phyloP scores from a whole-genome alignment of 192 early-diverging fungal genomes.

The Funneliformis mosseae region DNA sequence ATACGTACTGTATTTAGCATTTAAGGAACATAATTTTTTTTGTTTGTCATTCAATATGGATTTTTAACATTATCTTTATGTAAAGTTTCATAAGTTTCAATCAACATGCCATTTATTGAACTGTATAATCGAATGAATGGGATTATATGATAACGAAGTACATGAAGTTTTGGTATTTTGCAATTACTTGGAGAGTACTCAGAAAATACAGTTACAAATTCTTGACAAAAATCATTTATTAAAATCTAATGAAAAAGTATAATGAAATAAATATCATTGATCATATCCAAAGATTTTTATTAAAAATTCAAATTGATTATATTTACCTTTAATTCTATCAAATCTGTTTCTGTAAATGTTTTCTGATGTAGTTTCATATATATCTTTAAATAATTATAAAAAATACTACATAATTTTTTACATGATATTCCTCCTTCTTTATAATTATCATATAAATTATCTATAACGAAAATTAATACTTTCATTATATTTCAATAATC shows the following conservation, averaged over 20 bases:
- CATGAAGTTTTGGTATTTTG: neutral
- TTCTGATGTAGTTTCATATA: neutral
- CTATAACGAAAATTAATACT: neutral
- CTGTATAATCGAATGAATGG: neutral
- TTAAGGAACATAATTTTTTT: neutral
- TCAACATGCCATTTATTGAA: neutral
- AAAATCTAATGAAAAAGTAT: too few species aligned
- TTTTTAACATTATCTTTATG: neutral
- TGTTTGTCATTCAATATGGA: neutral
- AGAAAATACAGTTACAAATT: too few species aligned
- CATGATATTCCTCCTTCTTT: neutral
- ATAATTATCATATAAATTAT: neutral
- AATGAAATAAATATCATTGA: too few species aligned
- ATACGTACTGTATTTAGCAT: neutral
- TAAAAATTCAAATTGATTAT: too few species aligned
- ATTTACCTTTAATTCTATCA: slow-evolving; percentile 39
- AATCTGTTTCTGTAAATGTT: neutral
- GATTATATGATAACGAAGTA: neutral
- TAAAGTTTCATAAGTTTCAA: neutral
- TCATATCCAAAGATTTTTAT: too few species aligned
- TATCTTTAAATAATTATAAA: slow-evolving; percentile 2
- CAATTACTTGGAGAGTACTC: too few species aligned
- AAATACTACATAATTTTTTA: neutral
- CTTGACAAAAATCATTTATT: too few species aligned
- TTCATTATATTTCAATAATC: neutral